A percentile compares a stretch with the other conserved stretches of the same genome.
phyloP scores from a whole-genome alignment of 2,329 filamentous ascomycete species.

The Fusarium gaditjirri region DNA sequence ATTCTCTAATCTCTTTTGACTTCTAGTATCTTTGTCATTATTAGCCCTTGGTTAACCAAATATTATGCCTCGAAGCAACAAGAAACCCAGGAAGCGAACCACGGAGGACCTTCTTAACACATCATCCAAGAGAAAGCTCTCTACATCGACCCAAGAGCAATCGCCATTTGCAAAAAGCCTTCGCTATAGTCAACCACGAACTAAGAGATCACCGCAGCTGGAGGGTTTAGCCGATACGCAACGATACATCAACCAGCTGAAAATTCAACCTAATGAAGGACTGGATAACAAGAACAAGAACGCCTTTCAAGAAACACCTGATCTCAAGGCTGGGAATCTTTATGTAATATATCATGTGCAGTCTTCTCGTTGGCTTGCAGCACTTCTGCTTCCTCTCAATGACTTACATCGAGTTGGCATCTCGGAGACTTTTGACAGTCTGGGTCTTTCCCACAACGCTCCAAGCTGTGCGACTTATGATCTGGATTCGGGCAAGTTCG shows the following conservation, averaged over 20 bases:
- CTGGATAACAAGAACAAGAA: not conserved
- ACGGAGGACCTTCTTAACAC: not conserved
- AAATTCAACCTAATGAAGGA: not conserved
- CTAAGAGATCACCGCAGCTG: not conserved
- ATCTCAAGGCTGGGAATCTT: not conserved
- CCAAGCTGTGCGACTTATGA: not conserved
- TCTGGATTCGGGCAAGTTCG: not conserved
- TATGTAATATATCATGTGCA: not conserved
- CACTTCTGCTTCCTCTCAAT: not conserved
- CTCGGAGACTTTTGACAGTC: not conserved
- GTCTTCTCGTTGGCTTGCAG: not conserved
- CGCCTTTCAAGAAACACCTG: not conserved
- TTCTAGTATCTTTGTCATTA: not conserved
- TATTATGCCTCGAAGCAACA: not conserved
- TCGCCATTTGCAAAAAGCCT: rapidly evolving
- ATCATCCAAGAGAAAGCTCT: not conserved
- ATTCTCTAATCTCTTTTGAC: rapidly evolving
- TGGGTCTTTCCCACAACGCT: not conserved
- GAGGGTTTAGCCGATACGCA: not conserved
- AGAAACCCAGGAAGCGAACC: not conserved
- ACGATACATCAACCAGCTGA: not conserved
- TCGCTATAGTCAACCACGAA: not conserved
- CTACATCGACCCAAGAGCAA: not conserved
- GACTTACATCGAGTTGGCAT: not conserved
- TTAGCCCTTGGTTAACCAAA: not conserved